These are phyloP conservation scores for Albophoma yamanashiensis DNA, from an alignment of 2,329 filamentous ascomycete genomes.

Conservation along the genomic window DNA sequence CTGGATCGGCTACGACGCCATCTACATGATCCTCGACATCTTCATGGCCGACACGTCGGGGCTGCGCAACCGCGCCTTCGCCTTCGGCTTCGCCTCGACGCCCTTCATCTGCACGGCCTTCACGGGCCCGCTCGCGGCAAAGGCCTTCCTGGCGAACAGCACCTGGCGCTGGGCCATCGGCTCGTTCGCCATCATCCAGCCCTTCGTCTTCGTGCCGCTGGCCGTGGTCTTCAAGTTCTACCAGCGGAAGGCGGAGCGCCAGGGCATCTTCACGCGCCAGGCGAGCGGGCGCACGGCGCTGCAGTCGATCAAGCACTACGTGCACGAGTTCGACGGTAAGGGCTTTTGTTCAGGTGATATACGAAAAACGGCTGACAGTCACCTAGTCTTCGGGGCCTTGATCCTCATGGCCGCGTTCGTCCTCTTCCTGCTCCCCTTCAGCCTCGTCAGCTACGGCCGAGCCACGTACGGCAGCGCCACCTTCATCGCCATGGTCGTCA, in stretches of 20 bases:
- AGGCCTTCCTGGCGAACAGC: slow-evolving; percentile 35
- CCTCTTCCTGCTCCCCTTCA: slow-evolving; percentile 55
- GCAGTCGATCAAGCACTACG: slow-evolving; percentile 39
- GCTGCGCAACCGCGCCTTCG: slow-evolving; percentile 49
- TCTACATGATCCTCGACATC: slow-evolving; percentile 50
- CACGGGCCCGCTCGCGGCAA: slow-evolving; percentile 46
- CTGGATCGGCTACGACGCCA: slow-evolving; percentile 45
- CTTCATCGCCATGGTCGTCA: slow-evolving; percentile 42
- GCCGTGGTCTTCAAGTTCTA: slow-evolving; percentile 45
- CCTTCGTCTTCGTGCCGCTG: slow-evolving; percentile 50
- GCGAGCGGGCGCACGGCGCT: slow-evolving; percentile 26
- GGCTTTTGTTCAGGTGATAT: too few relatives aligned
- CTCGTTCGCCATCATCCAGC: slow-evolving; percentile 53
- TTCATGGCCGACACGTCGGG: slow-evolving; percentile 59
- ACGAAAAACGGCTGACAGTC: too few relatives aligned
- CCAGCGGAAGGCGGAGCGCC: slow-evolving; percentile 41
- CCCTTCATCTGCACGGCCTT: slow-evolving; percentile 59
- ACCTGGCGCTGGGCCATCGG: slow-evolving; percentile 56
- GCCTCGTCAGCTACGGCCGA: slow-evolving; percentile 33
- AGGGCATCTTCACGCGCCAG: slow-evolving; percentile 30
- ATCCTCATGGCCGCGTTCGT: slow-evolving; percentile 44
- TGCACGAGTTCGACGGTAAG: slow-evolving; percentile 45
- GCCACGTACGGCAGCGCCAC: slow-evolving; percentile 34
- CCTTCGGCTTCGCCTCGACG: slow-evolving; percentile 50
- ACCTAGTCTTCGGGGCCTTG: slow-evolving; percentile 37